Evolutionary conservation across 352 stramenopile genomes (phyloP).

Genomic region (Phytophthora sojae): DNA sequence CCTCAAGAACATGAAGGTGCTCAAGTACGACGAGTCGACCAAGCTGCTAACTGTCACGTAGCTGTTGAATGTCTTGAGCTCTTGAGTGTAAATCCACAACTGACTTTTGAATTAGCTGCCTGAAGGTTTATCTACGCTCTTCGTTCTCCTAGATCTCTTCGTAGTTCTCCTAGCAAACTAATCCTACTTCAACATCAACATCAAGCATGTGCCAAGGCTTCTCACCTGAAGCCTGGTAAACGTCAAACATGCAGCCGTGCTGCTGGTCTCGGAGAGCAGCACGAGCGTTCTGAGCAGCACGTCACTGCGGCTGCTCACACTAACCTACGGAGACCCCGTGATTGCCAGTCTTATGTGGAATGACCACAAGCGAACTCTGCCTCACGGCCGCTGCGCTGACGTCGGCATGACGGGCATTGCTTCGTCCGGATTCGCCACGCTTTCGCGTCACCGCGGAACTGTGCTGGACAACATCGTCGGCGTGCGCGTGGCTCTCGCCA

Average conservation of each 20-base stretch:
- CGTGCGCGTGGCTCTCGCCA: constrained; percentile 10
- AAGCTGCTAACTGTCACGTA: not conserved
- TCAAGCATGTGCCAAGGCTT: too few relatives aligned
- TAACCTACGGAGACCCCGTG: constrained; percentile 12
- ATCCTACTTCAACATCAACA: too few relatives aligned
- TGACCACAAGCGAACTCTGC: constrained; percentile 1
- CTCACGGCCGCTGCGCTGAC: constrained; percentile 12
- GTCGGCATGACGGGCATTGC: constrained; percentile 14
- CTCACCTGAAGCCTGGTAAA: too few relatives aligned
- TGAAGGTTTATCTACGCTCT: too few relatives aligned
- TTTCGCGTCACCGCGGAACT: constrained; percentile 14
- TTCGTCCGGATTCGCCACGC: constrained; percentile 8
- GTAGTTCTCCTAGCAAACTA: too few relatives aligned
- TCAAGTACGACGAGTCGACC: constrained; percentile 15
- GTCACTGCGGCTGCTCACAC: not conserved
- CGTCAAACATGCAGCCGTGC: not conserved
- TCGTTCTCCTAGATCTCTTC: too few relatives aligned
- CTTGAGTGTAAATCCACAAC: too few relatives aligned
- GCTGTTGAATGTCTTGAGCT: too few relatives aligned
- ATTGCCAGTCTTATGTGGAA: constrained; percentile 16
- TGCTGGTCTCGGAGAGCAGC: not conserved
- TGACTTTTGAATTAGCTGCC: too few relatives aligned
- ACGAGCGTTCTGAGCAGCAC: not conserved
- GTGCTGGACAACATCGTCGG: constrained; percentile 14
- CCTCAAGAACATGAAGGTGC: constrained; percentile 9